phyloP scores from a whole-genome alignment of 306 rosid species.

The Alnus rubra region DNA sequence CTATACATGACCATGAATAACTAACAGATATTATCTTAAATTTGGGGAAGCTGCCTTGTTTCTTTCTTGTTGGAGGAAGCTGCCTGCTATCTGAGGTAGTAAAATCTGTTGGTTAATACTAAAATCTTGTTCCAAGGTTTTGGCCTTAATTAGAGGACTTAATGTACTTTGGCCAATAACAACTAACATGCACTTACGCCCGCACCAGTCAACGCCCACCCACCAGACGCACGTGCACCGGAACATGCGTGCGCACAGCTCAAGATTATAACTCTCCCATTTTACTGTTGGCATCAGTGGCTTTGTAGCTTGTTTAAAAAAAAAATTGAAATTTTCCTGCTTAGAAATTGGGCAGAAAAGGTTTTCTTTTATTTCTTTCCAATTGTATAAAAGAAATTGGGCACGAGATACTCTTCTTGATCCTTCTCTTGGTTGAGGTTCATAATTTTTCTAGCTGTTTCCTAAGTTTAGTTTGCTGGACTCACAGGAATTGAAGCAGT shows the following conservation, averaged over 20 bases:
- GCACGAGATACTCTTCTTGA: neutral
- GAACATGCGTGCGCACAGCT: neutral
- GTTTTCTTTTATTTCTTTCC: neutral
- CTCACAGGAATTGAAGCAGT: slow-evolving; percentile 81
- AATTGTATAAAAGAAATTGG: neutral
- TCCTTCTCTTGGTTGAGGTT: neutral
- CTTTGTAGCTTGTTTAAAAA: neutral
- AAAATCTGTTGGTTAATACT: neutral
- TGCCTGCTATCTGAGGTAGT: slow-evolving; percentile 4
- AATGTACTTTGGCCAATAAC: neutral
- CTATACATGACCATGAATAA: neutral
- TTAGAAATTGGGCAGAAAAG: neutral
- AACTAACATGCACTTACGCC: neutral
- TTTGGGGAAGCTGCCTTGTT: neutral
- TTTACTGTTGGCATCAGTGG: neutral
- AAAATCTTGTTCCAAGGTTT: neutral
- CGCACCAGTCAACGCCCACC: neutral
- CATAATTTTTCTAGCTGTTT: slow-evolving; percentile 10
- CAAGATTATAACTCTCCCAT: neutral
- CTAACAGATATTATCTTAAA: neutral
- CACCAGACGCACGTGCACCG: neutral
- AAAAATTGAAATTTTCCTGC: neutral
- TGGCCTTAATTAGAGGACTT: neutral
- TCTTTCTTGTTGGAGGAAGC: too few species aligned
- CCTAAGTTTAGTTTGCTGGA: slow-evolving; percentile 10